phyloP scores from a whole-genome alignment of 352 stramenopile genomes.

The Globisporangium alternatum region DNA sequence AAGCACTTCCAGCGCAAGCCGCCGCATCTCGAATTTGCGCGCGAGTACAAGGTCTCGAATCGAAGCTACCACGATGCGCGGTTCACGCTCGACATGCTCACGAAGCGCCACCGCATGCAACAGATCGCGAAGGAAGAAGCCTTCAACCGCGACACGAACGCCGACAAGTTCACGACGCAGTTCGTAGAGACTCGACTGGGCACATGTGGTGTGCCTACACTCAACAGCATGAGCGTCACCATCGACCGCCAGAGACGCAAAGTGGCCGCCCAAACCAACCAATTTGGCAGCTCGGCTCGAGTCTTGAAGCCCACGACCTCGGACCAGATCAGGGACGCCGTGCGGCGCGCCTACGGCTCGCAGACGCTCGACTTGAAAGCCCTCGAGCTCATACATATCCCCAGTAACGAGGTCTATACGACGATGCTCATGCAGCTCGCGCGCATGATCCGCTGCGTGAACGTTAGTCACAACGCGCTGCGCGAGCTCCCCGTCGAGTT shows the following conservation, averaged over 20 bases:
- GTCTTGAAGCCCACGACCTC: not conserved
- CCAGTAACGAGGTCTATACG: conserved; percentile 40
- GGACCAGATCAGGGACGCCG: conserved; percentile 29
- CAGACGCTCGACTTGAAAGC: conserved; percentile 63
- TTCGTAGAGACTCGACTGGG: conserved; percentile 63
- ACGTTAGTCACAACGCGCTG: conserved; percentile 67
- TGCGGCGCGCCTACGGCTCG: conserved; percentile 51
- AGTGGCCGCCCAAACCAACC: conserved; percentile 3
- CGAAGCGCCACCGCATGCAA: conserved; percentile 42
- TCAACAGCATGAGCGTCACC: conserved; percentile 61
- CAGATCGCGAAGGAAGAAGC: conserved; percentile 54
- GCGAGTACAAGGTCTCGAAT: conserved; percentile 43
- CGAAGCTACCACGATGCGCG: conserved; percentile 43
- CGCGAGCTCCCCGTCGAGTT: conserved; percentile 55
- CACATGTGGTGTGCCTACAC: conserved; percentile 55
- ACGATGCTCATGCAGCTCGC: conserved; percentile 68
- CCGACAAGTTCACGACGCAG: conserved; percentile 38
- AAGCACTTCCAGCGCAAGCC: conserved; percentile 51
- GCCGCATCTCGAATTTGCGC: conserved; percentile 45
- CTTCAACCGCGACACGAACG: conserved; percentile 35
- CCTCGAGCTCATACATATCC: conserved; percentile 60
- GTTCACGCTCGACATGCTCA: conserved; percentile 44
- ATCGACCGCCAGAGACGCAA: conserved; percentile 45
- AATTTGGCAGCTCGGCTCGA: not conserved
- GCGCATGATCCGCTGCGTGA: conserved; percentile 51